phyloP scores from a whole-genome alignment of 73 alveolate genomes.

The Breviolum minutum region DNA sequence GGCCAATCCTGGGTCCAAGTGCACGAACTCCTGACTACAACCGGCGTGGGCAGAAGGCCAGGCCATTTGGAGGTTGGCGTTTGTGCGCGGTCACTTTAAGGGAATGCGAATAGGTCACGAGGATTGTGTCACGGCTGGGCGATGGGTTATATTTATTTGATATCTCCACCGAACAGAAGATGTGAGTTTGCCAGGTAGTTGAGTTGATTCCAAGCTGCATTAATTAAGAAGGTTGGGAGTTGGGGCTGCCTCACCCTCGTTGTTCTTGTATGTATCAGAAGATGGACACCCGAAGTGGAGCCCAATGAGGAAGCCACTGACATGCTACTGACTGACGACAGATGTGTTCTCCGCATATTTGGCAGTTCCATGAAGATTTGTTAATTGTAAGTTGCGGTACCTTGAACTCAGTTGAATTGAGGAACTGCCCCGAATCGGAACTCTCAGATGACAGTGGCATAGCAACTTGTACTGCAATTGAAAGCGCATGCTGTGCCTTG shows the following conservation, averaged over 20 bases:
- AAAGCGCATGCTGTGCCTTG: too few species aligned
- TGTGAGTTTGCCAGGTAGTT: constrained; percentile 17
- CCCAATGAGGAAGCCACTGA: too few species aligned
- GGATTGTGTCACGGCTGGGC: too few species aligned
- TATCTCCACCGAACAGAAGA: too few species aligned
- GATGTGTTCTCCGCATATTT: background rate
- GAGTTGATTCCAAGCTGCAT: constrained; percentile 52
- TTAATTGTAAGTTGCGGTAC: background rate
- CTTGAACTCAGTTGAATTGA: background rate
- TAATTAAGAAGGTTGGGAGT: too few species aligned
- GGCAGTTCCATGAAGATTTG: background rate
- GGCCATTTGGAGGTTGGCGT: too few species aligned
- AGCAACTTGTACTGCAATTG: background rate
- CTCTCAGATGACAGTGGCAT: constrained; percentile 60
- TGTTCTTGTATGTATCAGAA: too few species aligned
- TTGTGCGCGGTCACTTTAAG: too few species aligned
- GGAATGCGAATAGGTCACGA: too few species aligned
- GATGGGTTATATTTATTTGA: too few species aligned
- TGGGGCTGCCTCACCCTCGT: too few species aligned
- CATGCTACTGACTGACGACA: background rate
- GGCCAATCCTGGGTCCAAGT: constrained; percentile 14
- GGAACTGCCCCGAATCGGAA: constrained; percentile 77
- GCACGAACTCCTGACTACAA: constrained; percentile 22
- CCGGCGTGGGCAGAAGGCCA: constrained; percentile 81
- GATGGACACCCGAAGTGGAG: too few species aligned